Evolutionary conservation across 148 eudicot genomes (phyloP), one percentile per base, ranked within the genome.

Genomic region (Rhododendron molle): DNA sequence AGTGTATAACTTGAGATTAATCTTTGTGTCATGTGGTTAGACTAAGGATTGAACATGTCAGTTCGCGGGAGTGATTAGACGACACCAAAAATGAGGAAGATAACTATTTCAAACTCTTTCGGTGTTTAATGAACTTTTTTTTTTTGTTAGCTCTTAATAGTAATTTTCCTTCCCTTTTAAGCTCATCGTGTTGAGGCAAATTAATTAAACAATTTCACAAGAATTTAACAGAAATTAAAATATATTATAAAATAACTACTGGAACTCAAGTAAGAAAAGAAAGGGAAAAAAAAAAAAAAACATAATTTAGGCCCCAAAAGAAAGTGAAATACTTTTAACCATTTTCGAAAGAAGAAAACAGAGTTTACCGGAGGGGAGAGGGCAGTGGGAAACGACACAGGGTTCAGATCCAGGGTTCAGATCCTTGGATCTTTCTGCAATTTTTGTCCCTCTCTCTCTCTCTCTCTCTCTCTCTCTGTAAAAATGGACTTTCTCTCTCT

Each of bases 351-450:
- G 38, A 28, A 76, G 58, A 83, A 76, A 84, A 52, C 85, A 84
- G 80, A 84, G 80, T 71, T 46, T 32, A 83, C 79, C 5, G 65
- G 30, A 7, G 30, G 73, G 34, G 26, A 60, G 26, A 60, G 13
- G 44, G 43, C 32, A 54, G 65, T 30, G 58, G 21, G 40, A 62
- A 82, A 38, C 50, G 30, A 84, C 34, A 9, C 5, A 9, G 76
- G 23, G 36, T 44, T 73, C 50, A 74, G 80, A 21, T 84, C 86
- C 86, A 9, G 76, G 23, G 36, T 44, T 73, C 50, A 74, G 80
- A 21, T 84, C 86, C 86, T 32, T 84, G 86, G 86, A 84, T 76
- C 38, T 56, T 40, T 84, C 86, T 38, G 38, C 49, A 26, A 36
- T 54, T 84, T 46, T 44, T 83, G 26, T 83, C 65, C 72, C 46